Percentiles rank a stretch among this genome's conserved stretches.
Conservation (phyloP, 2,329 filamentous ascomycete genomes). For the Didymella glomerata region DNA sequence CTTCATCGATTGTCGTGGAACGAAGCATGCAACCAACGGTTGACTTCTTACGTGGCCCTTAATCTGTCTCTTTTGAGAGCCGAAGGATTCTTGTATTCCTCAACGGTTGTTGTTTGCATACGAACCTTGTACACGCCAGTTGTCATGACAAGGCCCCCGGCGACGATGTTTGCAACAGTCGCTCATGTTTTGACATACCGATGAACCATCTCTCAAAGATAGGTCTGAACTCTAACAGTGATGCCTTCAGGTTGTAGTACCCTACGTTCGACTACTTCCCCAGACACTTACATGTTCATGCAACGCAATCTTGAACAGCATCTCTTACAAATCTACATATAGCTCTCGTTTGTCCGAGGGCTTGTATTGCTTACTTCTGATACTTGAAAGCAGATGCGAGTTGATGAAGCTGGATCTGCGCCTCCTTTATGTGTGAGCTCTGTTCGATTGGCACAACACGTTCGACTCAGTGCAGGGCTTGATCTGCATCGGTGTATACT, state of each 20-base stretch:
- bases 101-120: constrained; percentile 11
- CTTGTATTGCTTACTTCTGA: not conserved
- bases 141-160: constrained; percentile 2
- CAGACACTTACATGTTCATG: not conserved
- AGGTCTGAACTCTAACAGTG: not conserved
- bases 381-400: not conserved
- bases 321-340: not conserved
- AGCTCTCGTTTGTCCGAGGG: not conserved
- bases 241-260: not conserved
- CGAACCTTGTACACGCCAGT: not conserved
- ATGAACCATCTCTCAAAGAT: not conserved
- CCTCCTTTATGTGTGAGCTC: not conserved
- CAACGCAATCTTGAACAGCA: not conserved
- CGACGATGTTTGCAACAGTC: not conserved
- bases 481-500: not conserved
- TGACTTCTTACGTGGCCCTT: constrained; percentile 15
- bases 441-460: not conserved
- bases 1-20: constrained; percentile 25
- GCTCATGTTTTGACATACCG: not conserved
- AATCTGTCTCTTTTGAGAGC: constrained; percentile 2
- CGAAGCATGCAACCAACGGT: constrained; percentile 11
- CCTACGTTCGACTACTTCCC: not conserved
- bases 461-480: not conserved
- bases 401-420: not conserved
- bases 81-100: constrained; percentile 9